phyloP scores from a whole-genome alignment of 1,284 basidiomycete species.

The Ganoderma sinense region DNA sequence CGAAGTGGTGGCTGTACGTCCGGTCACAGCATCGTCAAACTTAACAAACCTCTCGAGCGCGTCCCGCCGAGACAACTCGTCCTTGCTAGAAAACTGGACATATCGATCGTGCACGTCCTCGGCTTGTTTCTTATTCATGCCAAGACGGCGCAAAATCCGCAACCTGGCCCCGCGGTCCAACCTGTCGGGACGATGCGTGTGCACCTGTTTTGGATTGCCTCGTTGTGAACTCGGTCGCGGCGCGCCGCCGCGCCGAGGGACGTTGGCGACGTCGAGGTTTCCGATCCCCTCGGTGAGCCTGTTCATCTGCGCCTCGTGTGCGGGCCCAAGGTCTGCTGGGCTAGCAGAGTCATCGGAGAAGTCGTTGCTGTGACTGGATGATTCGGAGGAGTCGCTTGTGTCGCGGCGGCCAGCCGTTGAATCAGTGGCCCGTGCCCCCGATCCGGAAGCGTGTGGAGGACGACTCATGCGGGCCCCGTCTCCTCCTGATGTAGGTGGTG shows the following conservation, averaged over 20 bases:
- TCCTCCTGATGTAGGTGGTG: background rate
- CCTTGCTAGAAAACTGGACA: too few relatives aligned
- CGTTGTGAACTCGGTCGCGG: too few relatives aligned
- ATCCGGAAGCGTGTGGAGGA: background rate
- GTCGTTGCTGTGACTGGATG: background rate
- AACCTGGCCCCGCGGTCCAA: background rate
- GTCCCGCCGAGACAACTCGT: background rate
- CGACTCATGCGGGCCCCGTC: background rate
- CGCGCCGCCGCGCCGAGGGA: background rate
- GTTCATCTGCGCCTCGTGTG: background rate
- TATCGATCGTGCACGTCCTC: background rate
- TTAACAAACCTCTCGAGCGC: background rate
- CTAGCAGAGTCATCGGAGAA: background rate
- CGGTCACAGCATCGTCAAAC: too few relatives aligned
- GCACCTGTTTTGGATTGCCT: background rate
- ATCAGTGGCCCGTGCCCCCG: too few relatives aligned
- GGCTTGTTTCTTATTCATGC: background rate
- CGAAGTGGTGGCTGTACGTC: background rate
- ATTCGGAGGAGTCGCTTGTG: background rate
- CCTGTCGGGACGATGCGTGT: background rate
- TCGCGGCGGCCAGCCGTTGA: background rate
- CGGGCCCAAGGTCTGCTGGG: background rate
- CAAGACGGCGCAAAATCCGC: background rate
- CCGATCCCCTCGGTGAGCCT: background rate
- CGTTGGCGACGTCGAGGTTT: background rate